Percentiles rank a stretch among this genome's conserved stretches.
Evolutionary conservation across 805 yeast species (phyloP).

Genomic region (Deakozyma indianensis): DNA sequence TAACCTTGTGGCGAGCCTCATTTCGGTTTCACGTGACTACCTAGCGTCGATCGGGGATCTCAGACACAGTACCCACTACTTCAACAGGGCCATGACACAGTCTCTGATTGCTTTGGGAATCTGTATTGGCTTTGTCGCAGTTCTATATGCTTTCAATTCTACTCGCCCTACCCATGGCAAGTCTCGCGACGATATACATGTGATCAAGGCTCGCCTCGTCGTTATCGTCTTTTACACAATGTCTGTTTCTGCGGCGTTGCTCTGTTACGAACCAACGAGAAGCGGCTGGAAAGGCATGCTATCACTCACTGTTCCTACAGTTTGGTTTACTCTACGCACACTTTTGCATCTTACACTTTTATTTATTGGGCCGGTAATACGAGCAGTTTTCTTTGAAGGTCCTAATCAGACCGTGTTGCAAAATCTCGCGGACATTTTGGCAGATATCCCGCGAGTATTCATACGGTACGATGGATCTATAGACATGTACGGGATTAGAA

Average conservation of each 20-base stretch:
- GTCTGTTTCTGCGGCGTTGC: neutral
- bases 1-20: too few relatives aligned
- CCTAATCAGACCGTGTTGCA: neutral
- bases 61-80: too few relatives aligned
- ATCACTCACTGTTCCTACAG: neutral
- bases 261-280: neutral
- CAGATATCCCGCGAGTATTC: too few relatives aligned
- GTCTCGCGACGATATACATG: neutral
- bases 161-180: neutral
- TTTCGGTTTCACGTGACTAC: too few relatives aligned
- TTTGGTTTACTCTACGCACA: neutral
- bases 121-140: neutral
- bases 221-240: neutral
- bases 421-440: too few relatives aligned
- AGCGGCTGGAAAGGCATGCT: neutral
- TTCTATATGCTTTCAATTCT: too few relatives aligned
- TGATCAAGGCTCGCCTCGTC: neutral
- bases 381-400: neutral
- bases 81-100: too few relatives aligned
- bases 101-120: neutral
- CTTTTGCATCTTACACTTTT: neutral
- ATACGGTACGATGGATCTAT: neutral
- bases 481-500: constrained; percentile 29
- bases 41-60: too few relatives aligned
- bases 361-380: neutral